Conservation (phyloP, 2,329 filamentous ascomycete species). For the Paecilomyces sp. region DNA sequence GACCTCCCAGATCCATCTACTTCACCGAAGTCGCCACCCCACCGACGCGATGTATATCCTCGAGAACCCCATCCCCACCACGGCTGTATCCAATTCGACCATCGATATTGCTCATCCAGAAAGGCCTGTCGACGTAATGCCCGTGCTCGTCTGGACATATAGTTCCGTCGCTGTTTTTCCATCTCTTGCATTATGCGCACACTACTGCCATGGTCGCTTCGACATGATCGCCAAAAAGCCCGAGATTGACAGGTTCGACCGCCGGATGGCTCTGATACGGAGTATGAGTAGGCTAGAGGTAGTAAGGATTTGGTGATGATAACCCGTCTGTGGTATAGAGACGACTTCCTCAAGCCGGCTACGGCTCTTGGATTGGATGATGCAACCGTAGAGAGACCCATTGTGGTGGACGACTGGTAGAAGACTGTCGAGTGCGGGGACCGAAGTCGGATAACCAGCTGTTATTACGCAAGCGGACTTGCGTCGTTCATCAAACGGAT, state of each 20-base stretch:
- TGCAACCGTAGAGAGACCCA: not conserved
- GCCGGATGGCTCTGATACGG: too few species aligned
- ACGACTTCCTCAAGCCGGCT: not conserved
- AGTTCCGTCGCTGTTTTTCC: not conserved
- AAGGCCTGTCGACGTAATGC: not conserved
- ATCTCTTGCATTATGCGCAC: not conserved
- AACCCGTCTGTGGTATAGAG: not conserved
- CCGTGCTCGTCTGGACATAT: not conserved
- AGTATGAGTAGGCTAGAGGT: not conserved
- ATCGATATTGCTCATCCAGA: not conserved
- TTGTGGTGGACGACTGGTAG: not conserved
- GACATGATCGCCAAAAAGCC: not conserved
- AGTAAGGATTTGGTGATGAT: not conserved
- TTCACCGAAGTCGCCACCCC: not conserved
- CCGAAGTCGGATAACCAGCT: not conserved
- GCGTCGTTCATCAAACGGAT: not conserved
- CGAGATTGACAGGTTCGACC: not conserved
- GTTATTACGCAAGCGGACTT: not conserved
- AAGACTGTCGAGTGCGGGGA: not conserved
- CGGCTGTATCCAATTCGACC: not conserved
- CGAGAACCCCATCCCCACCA: constrained; percentile 10
- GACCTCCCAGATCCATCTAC: not conserved
- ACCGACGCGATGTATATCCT: not conserved
- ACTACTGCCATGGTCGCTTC: not conserved
- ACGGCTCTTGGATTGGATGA: not conserved